Evolutionary conservation across 169 alveolate species (phyloP).

Genomic region (Plasmodium yoelii): DNA sequence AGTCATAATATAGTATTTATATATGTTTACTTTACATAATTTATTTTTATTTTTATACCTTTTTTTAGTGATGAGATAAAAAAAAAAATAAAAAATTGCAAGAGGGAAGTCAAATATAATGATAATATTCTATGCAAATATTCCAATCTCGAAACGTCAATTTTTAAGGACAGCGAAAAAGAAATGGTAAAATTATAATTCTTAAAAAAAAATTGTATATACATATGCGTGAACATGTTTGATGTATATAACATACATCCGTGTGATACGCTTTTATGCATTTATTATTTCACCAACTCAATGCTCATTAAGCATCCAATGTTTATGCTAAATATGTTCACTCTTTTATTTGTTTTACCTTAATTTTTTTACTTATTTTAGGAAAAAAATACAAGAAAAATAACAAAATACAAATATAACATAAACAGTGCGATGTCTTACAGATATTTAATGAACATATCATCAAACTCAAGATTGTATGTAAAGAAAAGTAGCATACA

Average conservation of each 20-base stretch:
- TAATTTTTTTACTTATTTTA: background rate
- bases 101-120: slow-evolving; percentile 44
- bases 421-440: slow-evolving; percentile 82
- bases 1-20: background rate
- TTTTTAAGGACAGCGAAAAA: slow-evolving; percentile 59
- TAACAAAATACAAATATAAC: slow-evolving; percentile 75
- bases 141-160: slow-evolving; percentile 50
- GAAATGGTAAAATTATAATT: slow-evolving; percentile 28
- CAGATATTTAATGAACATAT: slow-evolving; percentile 83
- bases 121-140: slow-evolving; percentile 59
- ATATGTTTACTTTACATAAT: background rate
- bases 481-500: slow-evolving; percentile 91
- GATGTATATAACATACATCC: too few species aligned
- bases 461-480: slow-evolving; percentile 83
- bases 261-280: too few species aligned
- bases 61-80: slow-evolving; percentile 25
- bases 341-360: too few species aligned
- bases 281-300: too few species aligned
- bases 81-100: slow-evolving; percentile 28
- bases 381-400: slow-evolving; percentile 66
- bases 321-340: too few species aligned
- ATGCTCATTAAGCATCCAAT: too few species aligned
- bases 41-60: background rate
- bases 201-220: too few species aligned
- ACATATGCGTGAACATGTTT: too few species aligned